Evolutionary conservation across 1,284 basidiomycete genomes (phyloP).

Genomic region (Fomes fomentarius): DNA sequence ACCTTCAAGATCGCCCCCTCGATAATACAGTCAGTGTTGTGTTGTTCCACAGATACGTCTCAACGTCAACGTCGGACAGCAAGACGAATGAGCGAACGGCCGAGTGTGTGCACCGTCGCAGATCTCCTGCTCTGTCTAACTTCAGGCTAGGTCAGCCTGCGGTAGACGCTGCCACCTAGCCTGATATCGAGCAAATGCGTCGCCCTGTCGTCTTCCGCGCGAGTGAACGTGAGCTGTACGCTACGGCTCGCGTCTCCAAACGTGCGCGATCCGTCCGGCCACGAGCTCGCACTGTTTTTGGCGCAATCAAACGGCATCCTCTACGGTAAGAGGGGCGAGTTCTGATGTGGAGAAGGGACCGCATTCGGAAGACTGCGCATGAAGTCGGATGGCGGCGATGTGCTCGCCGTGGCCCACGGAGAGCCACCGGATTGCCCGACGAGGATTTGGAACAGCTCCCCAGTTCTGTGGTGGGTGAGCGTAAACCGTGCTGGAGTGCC

Average conservation of each 20-base stretch:
- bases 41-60: too few species aligned
- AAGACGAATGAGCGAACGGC: too few species aligned
- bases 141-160: too few species aligned
- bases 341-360: too few species aligned
- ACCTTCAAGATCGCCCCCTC: too few species aligned
- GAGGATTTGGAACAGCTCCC: constrained; percentile 13
- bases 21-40: too few species aligned
- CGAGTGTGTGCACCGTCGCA: too few species aligned
- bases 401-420: constrained; percentile 16
- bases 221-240: constrained; percentile 21
- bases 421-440: constrained; percentile 7
- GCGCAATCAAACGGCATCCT: background rate
- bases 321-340: too few species aligned
- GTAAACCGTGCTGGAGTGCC: constrained; percentile 4
- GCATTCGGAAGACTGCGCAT: too few species aligned
- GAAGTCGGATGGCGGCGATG: background rate
- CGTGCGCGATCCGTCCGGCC: constrained; percentile 10
- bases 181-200: constrained; percentile 17
- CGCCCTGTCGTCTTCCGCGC: background rate
- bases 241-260: constrained; percentile 15
- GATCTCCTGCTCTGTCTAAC: too few species aligned
- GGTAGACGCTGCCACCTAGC: constrained; percentile 7
- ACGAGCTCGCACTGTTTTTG: background rate
- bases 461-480: constrained; percentile 6
- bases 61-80: too few species aligned